Base-by-base conservation (phyloP, 2,329 filamentous ascomycete genomes). In the Colletotrichum eremochloae region DNA sequence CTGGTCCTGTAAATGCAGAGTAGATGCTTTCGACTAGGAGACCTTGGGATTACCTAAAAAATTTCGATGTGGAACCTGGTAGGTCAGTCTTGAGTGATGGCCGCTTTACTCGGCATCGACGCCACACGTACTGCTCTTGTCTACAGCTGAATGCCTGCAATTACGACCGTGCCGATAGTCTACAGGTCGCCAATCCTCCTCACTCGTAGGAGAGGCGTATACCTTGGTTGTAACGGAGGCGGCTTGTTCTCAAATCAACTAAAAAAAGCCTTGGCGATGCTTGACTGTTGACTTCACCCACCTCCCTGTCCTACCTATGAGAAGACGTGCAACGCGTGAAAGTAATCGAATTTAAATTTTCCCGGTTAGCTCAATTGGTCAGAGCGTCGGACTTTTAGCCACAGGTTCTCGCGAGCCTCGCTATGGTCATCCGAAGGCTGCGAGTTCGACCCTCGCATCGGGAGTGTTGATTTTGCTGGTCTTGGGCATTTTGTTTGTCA, bases 331-430 rank as follows among this genome's bases (percentile, higher is more conserved):
- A 56, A 6, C 1, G 6, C 1, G 0, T 1, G 0, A 11, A 38
- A 20, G 1, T 6, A 7, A 6, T 24, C 18, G 20, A 38, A 15
- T 56, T 14, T n/a, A 9, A 12, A 18, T 0, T n/a, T 36, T 57
- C 55, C 55, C 55, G 44, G 24, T 44, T 33, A 24, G 56, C 46
- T 52, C 29, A 52, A 40, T 29, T 67, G 64, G 38, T 36, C 36
- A 36, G 55, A 60, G 57, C 57, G 57, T 57, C 55, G 55, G 55
- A 57, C 55, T 57, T 57, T 57, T 57, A 57, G 20, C 20, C 2
- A 6, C 1, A 5, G 38, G 55, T 18, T 24, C 6, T 1, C 0
- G 9, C 6, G 33, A 8, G 33, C 33, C 7, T 18, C 5, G 33
- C 55, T 57, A 24, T 0, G 6, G 11, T 5, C 2, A 63, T 63